Base-by-base conservation (phyloP, 208 protist genomes). In the Leishmania amazonensis region DNA sequence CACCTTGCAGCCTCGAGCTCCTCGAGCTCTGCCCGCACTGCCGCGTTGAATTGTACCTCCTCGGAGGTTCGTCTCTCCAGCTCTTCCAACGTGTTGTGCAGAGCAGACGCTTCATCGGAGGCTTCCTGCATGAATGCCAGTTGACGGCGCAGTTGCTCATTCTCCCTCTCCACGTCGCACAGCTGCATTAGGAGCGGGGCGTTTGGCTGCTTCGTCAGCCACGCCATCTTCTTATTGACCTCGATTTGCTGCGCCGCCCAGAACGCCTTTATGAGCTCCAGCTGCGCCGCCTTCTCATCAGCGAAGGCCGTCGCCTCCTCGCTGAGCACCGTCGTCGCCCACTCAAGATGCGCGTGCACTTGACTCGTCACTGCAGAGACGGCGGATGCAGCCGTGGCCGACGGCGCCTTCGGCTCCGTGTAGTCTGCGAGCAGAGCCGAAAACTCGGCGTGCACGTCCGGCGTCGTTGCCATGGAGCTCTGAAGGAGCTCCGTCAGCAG, bases 201-300 rank as follows among this genome's bases (percentile, higher is more conserved):
- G 67, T 87, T 85, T 4, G 80, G 78, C 80, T 93, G 89, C 70
- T 86, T 85, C 40, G 76, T 54, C 38, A 93, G 84, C 89, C 89
- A 93, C 58, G 80, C 77, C 80, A 90, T 57, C 74, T 90, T 90
- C 71, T 93, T 93, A n/a, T 84, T 38, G 70, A 75, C 45, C 75
- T 92, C 89, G 6, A 31, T 54, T 38, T 72, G 68, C 57, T 83
- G 85, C 24, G 71, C 83, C 65, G 64, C 31, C 81, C 79, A 90
- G 77, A 54, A 77, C 40, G 53, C 47, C 42, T 45, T 78, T 19
- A 53, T 57, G 35, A 40, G 53, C 57, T 21, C 31, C 15, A 72
- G 80, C 72, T 78, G 83, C 45, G 35, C 75, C 24, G 38, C 58
- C 57, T 83, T 83, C 65, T 83, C 85, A 57, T 51, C 68, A 19